Evolutionary conservation across 129 eudicot species (phyloP), one percentile per base, ranked within the genome.

Genomic region (Ambrosia artemisiifolia): DNA sequence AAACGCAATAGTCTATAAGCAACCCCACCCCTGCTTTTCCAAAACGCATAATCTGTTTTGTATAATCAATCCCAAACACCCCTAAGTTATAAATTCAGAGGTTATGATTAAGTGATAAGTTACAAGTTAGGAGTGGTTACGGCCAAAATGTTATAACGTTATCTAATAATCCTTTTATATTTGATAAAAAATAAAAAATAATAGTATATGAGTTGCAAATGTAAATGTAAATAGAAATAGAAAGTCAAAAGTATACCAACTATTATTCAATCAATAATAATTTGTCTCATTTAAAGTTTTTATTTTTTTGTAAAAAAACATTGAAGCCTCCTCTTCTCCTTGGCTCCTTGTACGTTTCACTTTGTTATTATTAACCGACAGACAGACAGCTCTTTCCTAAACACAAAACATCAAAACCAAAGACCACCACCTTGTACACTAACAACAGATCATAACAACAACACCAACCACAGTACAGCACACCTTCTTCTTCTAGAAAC

Each of bases 251-350:
- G 54, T 73, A 7, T 17, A 42, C 13, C n/a, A 64, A 40, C 38
- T 43, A 40, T 46, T 53, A 75, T 53, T 35, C 55, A 24, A 24
- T 24, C 0, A 24, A 24, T 24, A 40, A 53, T 33, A 67, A 69
- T 67, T 75, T 75, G 80, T 75, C 74, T 75, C 68, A 75, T 67
- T 67, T 67, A 18, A 67, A 36, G 67, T 67, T 75, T 43, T n/a
- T n/a, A n/a, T n/a, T n/a, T n/a, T n/a, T n/a, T n/a, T n/a, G n/a
- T 44, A 74, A 55, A 57, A 38, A 38, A 5, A 38, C 6, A 24
- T 24, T 24, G 8, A 38, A 38, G 8, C 8, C 43, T 38, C 43
- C 43, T 38, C 43, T 7, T 38, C 57, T 44, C n/a, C 5, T 43
- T 75, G 70, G 57, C 65, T 64, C 17, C 1, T 68, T 38, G 49